Conservation (phyloP, 2,329 filamentous ascomycete species). For the Aspergillus ustus region DNA sequence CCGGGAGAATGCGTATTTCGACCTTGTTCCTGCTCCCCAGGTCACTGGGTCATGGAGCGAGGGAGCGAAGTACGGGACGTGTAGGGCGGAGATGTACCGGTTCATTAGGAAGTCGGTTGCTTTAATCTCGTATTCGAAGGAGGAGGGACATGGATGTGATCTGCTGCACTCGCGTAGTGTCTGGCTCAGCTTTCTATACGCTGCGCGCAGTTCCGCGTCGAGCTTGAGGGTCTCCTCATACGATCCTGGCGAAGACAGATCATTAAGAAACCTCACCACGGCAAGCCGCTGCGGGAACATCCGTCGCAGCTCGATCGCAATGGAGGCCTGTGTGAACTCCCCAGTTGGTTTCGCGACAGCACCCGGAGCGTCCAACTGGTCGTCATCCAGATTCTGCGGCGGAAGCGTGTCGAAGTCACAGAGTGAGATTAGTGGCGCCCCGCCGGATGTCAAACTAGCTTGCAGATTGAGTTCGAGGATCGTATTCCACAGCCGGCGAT, state of each 20-base stretch:
- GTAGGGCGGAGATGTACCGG: constrained; percentile 35
- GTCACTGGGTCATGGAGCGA: constrained; percentile 20
- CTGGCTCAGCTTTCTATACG: constrained; percentile 49
- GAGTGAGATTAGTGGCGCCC: constrained; percentile 39
- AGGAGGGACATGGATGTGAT: not conserved
- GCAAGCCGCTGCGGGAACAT: constrained; percentile 43
- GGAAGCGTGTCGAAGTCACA: constrained; percentile 43
- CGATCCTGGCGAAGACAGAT: constrained; percentile 20
- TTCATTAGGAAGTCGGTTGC: constrained; percentile 34
- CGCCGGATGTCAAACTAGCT: constrained; percentile 41
- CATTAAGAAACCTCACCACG: constrained; percentile 37
- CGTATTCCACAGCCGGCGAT: constrained; percentile 36
- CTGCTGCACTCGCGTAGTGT: constrained; percentile 26
- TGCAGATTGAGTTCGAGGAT: constrained; percentile 45
- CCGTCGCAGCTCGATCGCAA: constrained; percentile 42
- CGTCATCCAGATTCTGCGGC: constrained; percentile 47
- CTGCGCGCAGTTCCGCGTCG: constrained; percentile 50
- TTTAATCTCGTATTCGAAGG: constrained; percentile 23
- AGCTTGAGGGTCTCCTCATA: constrained; percentile 32
- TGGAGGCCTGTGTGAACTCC: constrained; percentile 40
- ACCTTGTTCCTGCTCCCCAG: not conserved
- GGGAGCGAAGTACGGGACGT: constrained; percentile 34
- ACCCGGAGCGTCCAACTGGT: constrained; percentile 36
- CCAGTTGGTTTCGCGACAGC: constrained; percentile 32
- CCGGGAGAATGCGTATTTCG: constrained; percentile 52